Percentiles rank a stretch among this genome's conserved stretches.
Conservation (phyloP, 495 filamentous ascomycete species). For the Margaritispora aquatica region DNA sequence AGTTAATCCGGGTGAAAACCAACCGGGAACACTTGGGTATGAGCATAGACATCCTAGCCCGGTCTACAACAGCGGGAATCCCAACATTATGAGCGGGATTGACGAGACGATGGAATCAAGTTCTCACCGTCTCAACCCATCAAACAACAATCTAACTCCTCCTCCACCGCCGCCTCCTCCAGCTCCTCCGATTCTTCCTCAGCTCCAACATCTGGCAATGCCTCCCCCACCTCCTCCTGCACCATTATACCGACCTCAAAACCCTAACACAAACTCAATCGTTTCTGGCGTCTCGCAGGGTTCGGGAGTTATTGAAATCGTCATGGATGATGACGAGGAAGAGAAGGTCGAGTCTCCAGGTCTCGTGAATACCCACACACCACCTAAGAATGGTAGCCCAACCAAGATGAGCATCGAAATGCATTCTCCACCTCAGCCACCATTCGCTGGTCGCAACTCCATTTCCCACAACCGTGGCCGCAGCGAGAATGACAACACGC, state of each 20-base stretch:
- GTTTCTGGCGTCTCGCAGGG: slow-evolving; percentile 30
- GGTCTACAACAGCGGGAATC: slow-evolving; percentile 10
- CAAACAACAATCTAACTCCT: slow-evolving; percentile 39
- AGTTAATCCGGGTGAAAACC: slow-evolving; percentile 32
- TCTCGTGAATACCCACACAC: slow-evolving; percentile 4
- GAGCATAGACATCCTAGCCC: slow-evolving; percentile 21
- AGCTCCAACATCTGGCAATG: slow-evolving; percentile 75
- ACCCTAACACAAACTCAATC: slow-evolving; percentile 45
- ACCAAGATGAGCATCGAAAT: not conserved
- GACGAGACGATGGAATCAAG: slow-evolving; percentile 56
- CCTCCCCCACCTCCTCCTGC: slow-evolving; percentile 65
- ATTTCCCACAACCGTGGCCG: slow-evolving; percentile 58
- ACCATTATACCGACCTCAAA: slow-evolving; percentile 50
- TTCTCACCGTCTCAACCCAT: slow-evolving; percentile 21
- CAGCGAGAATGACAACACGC: slow-evolving; percentile 58
- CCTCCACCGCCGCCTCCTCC: slow-evolving; percentile 43
- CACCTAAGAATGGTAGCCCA: not conserved
- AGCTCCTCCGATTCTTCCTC: slow-evolving; percentile 61
- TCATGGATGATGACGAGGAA: slow-evolving; percentile 62
- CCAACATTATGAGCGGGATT: slow-evolving; percentile 43
- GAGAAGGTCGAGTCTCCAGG: slow-evolving; percentile 25
- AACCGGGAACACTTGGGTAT: slow-evolving; percentile 24
- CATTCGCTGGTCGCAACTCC: slow-evolving; percentile 28
- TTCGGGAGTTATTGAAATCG: slow-evolving; percentile 63
- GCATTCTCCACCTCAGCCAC: not conserved